A percentile compares a stretch with the other conserved stretches of the same genome.
phyloP scores from a whole-genome alignment of 106 monocot species.

The Allium sativum region DNA sequence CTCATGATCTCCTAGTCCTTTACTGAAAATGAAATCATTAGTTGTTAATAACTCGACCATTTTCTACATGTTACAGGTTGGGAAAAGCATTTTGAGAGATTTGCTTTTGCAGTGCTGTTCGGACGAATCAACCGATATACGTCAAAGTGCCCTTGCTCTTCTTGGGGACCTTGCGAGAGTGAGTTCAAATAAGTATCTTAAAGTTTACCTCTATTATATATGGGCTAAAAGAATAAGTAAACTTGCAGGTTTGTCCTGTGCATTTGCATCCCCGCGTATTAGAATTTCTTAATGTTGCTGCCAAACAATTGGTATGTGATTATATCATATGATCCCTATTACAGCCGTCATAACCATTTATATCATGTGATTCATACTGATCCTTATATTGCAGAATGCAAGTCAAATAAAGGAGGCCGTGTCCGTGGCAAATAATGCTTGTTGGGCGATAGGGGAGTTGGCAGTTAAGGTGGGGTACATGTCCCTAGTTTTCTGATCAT shows the following conservation, averaged over 20 bases:
- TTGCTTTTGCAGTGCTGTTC: conserved; percentile 88
- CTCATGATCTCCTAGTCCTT: too few relatives aligned
- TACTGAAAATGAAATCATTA: neutral
- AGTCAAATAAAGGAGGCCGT: conserved; percentile 52
- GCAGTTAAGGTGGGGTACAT: conserved; percentile 55
- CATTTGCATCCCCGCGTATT: conserved; percentile 72
- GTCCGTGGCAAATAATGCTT: conserved; percentile 97
- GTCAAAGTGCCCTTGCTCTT: conserved; percentile 96
- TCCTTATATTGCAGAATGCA: conserved; percentile 36
- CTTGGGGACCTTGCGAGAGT: conserved; percentile 98
- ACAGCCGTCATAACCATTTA: neutral
- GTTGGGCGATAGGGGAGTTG: conserved; percentile 99
- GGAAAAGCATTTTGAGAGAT: conserved; percentile 79
- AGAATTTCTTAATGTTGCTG: conserved; percentile 78
- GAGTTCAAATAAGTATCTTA: conserved; percentile 9
- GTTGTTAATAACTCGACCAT: too few relatives aligned
- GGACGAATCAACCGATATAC: conserved; percentile 82
- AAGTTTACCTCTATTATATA: too few relatives aligned
- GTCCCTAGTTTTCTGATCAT: neutral
- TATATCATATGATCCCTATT: neutral
- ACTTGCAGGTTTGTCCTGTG: conserved; percentile 76
- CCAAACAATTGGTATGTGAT: conserved; percentile 74
- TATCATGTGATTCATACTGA: neutral
- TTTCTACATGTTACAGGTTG: conserved; percentile 41
- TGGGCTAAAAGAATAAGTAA: too few relatives aligned